A percentile compares a stretch with the other conserved stretches of the same genome.
phyloP scores from a whole-genome alignment of 768 basidiomycete species.

The Panus rudis region DNA sequence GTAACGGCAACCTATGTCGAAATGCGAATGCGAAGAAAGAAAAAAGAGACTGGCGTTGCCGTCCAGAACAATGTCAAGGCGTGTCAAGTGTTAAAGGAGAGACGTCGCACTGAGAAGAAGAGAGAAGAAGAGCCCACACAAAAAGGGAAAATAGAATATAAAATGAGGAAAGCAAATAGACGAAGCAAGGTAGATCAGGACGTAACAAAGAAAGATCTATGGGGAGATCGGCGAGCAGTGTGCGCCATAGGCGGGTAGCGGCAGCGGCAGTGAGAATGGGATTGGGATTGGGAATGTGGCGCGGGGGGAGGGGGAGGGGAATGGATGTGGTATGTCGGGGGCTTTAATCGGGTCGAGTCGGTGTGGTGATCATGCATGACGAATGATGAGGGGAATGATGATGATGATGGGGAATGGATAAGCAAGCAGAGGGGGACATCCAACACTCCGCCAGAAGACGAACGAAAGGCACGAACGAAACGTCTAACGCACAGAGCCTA shows the following conservation, averaged over 20 bases:
- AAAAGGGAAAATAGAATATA: not conserved
- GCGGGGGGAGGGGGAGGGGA: too few species aligned
- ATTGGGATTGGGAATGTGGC: too few species aligned
- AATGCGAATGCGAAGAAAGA: not conserved
- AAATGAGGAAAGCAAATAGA: not conserved
- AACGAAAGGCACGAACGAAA: conserved; percentile 3
- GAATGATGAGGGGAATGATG: not conserved
- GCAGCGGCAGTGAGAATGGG: too few species aligned
- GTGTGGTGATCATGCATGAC: too few species aligned
- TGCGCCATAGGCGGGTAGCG: too few species aligned
- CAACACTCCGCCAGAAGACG: not conserved
- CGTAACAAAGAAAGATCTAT: too few species aligned
- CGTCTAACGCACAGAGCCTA: conserved; percentile 24
- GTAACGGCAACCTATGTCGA: not conserved
- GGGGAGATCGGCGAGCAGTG: too few species aligned
- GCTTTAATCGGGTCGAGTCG: too few species aligned
- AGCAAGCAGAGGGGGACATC: not conserved
- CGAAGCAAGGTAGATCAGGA: not conserved
- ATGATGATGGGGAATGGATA: conserved; percentile 6
- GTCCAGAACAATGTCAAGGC: not conserved
- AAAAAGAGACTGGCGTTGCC: not conserved
- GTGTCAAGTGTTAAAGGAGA: not conserved
- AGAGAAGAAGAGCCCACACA: not conserved
- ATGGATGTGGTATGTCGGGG: too few species aligned
- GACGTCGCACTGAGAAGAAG: not conserved